Evolutionary conservation across 2,329 filamentous ascomycete species (phyloP).

Genomic region (Penicillium sp.): DNA sequence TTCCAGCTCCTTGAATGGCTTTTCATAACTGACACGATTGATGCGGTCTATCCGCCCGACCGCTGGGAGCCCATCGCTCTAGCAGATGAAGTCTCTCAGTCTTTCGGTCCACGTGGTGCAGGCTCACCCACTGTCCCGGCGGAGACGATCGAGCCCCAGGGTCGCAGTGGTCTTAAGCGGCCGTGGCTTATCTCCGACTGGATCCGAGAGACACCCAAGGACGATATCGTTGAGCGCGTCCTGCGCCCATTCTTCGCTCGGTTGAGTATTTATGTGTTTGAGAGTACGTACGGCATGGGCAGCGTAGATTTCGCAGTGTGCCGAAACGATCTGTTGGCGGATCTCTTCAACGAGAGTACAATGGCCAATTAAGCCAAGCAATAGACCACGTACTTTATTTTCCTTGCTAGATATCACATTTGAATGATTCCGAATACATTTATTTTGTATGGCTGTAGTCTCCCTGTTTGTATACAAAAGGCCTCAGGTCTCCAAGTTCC

Average conservation of each 20-base stretch:
- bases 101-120: slow-evolving; percentile 48
- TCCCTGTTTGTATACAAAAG: not conserved
- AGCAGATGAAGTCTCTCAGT: slow-evolving; percentile 74
- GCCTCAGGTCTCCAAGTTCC: slow-evolving; percentile 6
- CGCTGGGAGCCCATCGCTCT: slow-evolving; percentile 63
- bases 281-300: slow-evolving; percentile 81
- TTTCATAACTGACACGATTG: slow-evolving; percentile 92
- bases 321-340: slow-evolving; percentile 55
- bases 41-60: slow-evolving; percentile 76
- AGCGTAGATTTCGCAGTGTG: slow-evolving; percentile 58
- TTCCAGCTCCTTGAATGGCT: slow-evolving; percentile 98
- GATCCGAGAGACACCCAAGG: slow-evolving; percentile 46
- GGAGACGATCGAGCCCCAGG: slow-evolving; percentile 23
- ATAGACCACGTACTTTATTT: slow-evolving; percentile 10
- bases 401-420: not conserved
- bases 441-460: not conserved
- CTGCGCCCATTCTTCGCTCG: slow-evolving; percentile 82
- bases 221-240: slow-evolving; percentile 64
- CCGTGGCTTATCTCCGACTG: slow-evolving; percentile 40
- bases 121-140: slow-evolving; percentile 20
- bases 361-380: slow-evolving; percentile 31
- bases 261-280: slow-evolving; percentile 85
- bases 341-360: slow-evolving; percentile 70
- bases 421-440: slow-evolving; percentile 3
- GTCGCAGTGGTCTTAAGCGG: slow-evolving; percentile 26